Evolutionary conservation across 257 asterid species (phyloP).

Genomic region (Asclepias syriaca): DNA sequence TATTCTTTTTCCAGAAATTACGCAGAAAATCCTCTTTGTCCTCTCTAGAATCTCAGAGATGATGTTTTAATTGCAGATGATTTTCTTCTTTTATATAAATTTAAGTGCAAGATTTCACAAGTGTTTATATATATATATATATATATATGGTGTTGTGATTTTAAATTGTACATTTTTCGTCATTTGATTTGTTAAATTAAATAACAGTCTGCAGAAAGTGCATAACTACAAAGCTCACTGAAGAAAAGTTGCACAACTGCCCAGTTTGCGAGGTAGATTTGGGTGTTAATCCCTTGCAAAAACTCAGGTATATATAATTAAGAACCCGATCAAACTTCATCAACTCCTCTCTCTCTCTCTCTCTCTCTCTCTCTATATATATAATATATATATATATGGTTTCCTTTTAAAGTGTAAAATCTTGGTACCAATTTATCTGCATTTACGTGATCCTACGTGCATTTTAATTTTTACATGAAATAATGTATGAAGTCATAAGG

Average conservation of each 20-base stretch:
- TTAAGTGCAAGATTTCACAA: neutral
- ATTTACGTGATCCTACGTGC: too few species aligned
- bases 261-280: constrained; percentile 48
- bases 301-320: constrained; percentile 39
- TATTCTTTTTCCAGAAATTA: neutral
- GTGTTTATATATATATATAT: neutral
- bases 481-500: too few species aligned
- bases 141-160: neutral
- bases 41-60: neutral
- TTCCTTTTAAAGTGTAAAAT: too few species aligned
- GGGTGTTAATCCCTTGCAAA: constrained; percentile 61
- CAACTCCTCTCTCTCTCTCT: neutral
- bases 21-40: neutral
- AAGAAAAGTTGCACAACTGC: constrained; percentile 42
- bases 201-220: constrained; percentile 58
- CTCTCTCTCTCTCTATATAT: neutral
- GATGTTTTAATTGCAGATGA: neutral
- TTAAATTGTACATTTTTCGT: neutral
- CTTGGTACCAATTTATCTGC: too few species aligned
- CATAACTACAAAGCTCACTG: constrained; percentile 40
- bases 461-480: too few species aligned
- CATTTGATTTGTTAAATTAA: neutral
- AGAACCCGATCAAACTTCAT: constrained; percentile 7
- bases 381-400: too few species aligned
- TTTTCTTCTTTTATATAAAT: neutral